These are phyloP conservation scores for Plasmodium cynomolgi DNA, from an alignment of 169 alveolate species.

Conservation along the genomic window DNA sequence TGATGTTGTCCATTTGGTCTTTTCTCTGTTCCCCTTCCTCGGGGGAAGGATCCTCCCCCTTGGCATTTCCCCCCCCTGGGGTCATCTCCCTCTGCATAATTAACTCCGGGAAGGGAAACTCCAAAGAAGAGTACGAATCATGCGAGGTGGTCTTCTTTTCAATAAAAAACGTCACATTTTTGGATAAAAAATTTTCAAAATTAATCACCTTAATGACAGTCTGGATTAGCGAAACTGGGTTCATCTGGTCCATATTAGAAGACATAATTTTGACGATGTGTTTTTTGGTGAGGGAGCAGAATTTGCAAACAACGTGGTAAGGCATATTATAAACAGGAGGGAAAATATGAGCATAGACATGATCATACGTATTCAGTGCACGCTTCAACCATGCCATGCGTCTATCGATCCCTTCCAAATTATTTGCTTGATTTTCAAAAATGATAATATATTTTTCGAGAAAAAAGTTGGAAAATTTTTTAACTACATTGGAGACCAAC, in stretches of 20 bases:
- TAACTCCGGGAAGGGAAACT: slow-evolving; percentile 59
- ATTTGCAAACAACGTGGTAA: slow-evolving; percentile 29
- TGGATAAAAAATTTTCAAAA: slow-evolving; percentile 50
- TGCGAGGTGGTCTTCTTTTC: neutral
- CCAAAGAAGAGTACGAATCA: slow-evolving; percentile 9
- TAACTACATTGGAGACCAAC: slow-evolving; percentile 2
- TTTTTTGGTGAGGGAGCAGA: slow-evolving; percentile 51
- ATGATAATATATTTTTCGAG: slow-evolving; percentile 50
- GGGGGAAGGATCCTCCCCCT: neutral
- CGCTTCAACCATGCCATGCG: slow-evolving; percentile 71
- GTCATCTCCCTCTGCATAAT: neutral
- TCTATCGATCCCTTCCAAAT: slow-evolving; percentile 68
- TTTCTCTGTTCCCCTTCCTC: neutral
- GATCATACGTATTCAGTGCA: slow-evolving; percentile 50
- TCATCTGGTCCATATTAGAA: slow-evolving; percentile 51
- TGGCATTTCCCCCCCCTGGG: too few relatives aligned
- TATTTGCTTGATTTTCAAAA: slow-evolving; percentile 52
- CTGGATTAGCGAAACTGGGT: slow-evolving; percentile 31
- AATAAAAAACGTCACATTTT: slow-evolving; percentile 9
- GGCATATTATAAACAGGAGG: slow-evolving; percentile 51
- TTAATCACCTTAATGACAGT: slow-evolving; percentile 65
- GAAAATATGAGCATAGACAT: slow-evolving; percentile 42
- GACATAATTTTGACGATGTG: slow-evolving; percentile 59
- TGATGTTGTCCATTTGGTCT: neutral
- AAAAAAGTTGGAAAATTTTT: slow-evolving; percentile 53